These are phyloP conservation scores for Fusarium metavorans DNA, from an alignment of 2,329 filamentous ascomycete genomes.

Conservation along the genomic window DNA sequence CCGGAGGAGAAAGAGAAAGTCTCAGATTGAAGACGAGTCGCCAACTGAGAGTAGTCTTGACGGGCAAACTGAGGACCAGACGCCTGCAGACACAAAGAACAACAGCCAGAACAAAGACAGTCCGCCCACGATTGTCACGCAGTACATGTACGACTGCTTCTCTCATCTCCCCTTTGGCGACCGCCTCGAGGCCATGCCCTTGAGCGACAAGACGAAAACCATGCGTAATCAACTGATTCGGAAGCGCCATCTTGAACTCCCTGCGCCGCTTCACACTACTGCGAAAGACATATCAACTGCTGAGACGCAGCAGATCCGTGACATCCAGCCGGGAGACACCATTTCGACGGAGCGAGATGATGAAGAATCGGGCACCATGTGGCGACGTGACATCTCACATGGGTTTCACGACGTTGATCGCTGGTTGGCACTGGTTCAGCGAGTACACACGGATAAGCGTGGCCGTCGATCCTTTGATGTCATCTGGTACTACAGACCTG, in stretches of 20 bases:
- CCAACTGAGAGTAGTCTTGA: not conserved
- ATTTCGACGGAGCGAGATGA: conserved; percentile 61
- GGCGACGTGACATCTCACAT: conserved; percentile 63
- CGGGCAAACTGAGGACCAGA: not conserved
- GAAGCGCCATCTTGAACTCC: conserved; percentile 45
- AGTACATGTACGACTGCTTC: conserved; percentile 75
- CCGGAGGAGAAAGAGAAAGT: not conserved
- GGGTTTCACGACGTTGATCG: conserved; percentile 59
- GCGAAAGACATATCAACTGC: conserved; percentile 37
- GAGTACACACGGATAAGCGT: conserved; percentile 53
- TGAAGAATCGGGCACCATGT: conserved; percentile 62
- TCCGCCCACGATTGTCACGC: conserved; percentile 74
- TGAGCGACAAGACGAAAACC: conserved; percentile 42
- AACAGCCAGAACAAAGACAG: conserved; percentile 12
- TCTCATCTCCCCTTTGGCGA: conserved; percentile 69
- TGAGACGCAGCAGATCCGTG: conserved; percentile 40
- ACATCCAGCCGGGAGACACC: conserved; percentile 60
- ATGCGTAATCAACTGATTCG: conserved; percentile 47
- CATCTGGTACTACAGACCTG: conserved; percentile 79
- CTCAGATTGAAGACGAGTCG: not conserved
- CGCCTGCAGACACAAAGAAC: conserved; percentile 13
- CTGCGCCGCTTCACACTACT: conserved; percentile 36
- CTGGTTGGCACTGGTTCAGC: conserved; percentile 80
- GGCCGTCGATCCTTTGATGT: conserved; percentile 67
- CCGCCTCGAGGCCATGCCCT: conserved; percentile 57